Evolutionary conservation across 2,329 filamentous ascomycete species (phyloP).

Genomic region (Aspergillus costaricaensis): DNA sequence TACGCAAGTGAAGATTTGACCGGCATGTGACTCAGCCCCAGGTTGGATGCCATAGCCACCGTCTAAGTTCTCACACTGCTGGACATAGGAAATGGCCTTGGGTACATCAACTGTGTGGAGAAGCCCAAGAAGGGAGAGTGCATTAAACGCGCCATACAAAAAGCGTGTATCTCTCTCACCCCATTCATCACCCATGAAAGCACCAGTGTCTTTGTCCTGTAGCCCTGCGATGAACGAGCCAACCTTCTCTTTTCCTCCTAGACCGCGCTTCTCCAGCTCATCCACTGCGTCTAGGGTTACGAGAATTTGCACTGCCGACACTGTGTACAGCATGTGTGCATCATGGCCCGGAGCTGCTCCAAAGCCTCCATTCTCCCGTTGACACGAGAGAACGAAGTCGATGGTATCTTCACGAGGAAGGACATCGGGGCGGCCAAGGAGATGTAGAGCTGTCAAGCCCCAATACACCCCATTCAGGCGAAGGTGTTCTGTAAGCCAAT

Average conservation of each 20-base stretch:
- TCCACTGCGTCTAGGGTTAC: slow-evolving; percentile 82
- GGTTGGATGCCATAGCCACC: slow-evolving; percentile 89
- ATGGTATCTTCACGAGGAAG: slow-evolving; percentile 80
- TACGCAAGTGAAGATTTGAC: slow-evolving; percentile 93
- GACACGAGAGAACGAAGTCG: slow-evolving; percentile 92
- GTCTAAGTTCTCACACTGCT: slow-evolving; percentile 87
- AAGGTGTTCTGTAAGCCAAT: slow-evolving; percentile 96
- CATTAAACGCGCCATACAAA: slow-evolving; percentile 85
- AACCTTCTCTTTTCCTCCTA: slow-evolving; percentile 69
- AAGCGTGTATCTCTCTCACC: slow-evolving; percentile 95
- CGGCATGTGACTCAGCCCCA: slow-evolving; percentile 90
- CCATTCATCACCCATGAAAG: slow-evolving; percentile 93
- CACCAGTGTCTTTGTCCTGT: slow-evolving; percentile 78
- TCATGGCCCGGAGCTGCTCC: slow-evolving; percentile 93
- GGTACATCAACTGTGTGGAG: slow-evolving; percentile 74
- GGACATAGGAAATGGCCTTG: slow-evolving; percentile 76
- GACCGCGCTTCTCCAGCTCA: slow-evolving; percentile 72
- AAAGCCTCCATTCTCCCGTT: slow-evolving; percentile 86
- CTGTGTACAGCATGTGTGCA: slow-evolving; percentile 92
- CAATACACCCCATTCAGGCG: slow-evolving; percentile 96
- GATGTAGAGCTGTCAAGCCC: slow-evolving; percentile 85
- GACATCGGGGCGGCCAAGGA: slow-evolving; percentile 77
- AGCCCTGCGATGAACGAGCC: slow-evolving; percentile 79
- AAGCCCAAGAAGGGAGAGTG: slow-evolving; percentile 78
- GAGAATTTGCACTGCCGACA: slow-evolving; percentile 91